A percentile compares a stretch with the other conserved stretches of the same genome.
Evolutionary conservation across 768 basidiomycete genomes (phyloP).

Genomic region (Rickenella mellea): DNA sequence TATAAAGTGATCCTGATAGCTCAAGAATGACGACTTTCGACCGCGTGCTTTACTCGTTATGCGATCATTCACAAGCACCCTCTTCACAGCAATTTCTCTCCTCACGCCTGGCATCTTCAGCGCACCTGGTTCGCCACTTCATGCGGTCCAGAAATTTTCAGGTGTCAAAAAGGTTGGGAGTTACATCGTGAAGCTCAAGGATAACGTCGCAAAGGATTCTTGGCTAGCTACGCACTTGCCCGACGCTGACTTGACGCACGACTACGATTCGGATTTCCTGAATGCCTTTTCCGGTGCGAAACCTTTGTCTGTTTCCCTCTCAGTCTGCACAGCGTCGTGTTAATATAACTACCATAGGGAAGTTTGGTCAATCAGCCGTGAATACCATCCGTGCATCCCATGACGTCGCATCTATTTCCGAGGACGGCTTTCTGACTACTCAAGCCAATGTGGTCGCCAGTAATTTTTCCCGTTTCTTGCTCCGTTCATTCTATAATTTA

Average conservation of each 20-base stretch:
- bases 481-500: slow-evolving; percentile 2
- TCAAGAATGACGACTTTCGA: too few relatives aligned
- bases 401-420: slow-evolving; percentile 19
- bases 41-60: too few relatives aligned
- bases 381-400: slow-evolving; percentile 16
- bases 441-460: slow-evolving; percentile 9
- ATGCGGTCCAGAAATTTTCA: slow-evolving; percentile 5
- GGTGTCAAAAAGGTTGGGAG: slow-evolving; percentile 7
- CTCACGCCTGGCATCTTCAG: not conserved
- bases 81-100: not conserved
- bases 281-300: slow-evolving; percentile 19
- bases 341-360: slow-evolving; percentile 2
- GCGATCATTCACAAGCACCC: not conserved
- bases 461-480: not conserved
- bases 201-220: slow-evolving; percentile 9
- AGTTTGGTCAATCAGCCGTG: slow-evolving; percentile 12
- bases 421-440: slow-evolving; percentile 21
- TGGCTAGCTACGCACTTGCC: slow-evolving; percentile 6
- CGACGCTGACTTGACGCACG: slow-evolving; percentile 9
- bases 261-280: slow-evolving; percentile 12
- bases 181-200: slow-evolving; percentile 18
- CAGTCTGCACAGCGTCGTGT: not conserved
- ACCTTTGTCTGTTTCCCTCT: not conserved
- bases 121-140: slow-evolving; percentile 1
- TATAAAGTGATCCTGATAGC: too few relatives aligned